A percentile compares a stretch with the other conserved stretches of the same genome.
phyloP scores from a whole-genome alignment of 2,329 filamentous ascomycete species.

The Coniosporium tulheliwenetii region DNA sequence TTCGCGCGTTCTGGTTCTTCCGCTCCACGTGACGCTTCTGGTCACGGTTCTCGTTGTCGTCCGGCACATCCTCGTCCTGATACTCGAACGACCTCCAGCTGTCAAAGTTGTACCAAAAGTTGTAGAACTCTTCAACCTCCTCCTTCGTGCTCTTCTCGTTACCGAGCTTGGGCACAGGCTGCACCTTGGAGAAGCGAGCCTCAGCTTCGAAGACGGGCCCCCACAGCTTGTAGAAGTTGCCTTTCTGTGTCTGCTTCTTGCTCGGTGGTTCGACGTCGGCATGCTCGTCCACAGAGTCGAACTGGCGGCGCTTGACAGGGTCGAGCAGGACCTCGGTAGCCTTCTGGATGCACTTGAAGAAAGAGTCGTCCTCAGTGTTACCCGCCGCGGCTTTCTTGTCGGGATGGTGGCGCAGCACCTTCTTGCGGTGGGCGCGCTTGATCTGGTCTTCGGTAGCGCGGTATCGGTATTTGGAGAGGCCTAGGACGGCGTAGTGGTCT shows the following conservation, averaged over 20 bases:
- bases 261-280: constrained; percentile 82
- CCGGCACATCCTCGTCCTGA: constrained; percentile 94
- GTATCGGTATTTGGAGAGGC: constrained; percentile 80
- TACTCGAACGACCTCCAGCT: constrained; percentile 97
- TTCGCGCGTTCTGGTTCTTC: constrained; percentile 94
- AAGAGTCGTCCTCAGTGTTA: constrained; percentile 80
- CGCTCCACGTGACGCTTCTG: constrained; percentile 97
- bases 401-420: constrained; percentile 96
- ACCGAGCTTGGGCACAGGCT: constrained; percentile 79
- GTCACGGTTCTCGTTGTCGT: constrained; percentile 97
- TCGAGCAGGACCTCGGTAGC: constrained; percentile 87
- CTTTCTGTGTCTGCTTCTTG: constrained; percentile 78
- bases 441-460: constrained; percentile 95
- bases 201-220: constrained; percentile 78
- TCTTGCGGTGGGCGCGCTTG: constrained; percentile 97
- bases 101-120: constrained; percentile 99
- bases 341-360: constrained; percentile 99
- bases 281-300: constrained; percentile 87
- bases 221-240: constrained; percentile 95
- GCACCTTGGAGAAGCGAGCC: constrained; percentile 77
- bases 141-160: constrained; percentile 72
- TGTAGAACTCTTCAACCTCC: constrained; percentile 91
- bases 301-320: constrained; percentile 83
- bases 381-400: constrained; percentile 96
- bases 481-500: constrained; percentile 96